Evolutionary conservation across 1,284 basidiomycete genomes (phyloP).

Genomic region (Heterobasidion irregulare): DNA sequence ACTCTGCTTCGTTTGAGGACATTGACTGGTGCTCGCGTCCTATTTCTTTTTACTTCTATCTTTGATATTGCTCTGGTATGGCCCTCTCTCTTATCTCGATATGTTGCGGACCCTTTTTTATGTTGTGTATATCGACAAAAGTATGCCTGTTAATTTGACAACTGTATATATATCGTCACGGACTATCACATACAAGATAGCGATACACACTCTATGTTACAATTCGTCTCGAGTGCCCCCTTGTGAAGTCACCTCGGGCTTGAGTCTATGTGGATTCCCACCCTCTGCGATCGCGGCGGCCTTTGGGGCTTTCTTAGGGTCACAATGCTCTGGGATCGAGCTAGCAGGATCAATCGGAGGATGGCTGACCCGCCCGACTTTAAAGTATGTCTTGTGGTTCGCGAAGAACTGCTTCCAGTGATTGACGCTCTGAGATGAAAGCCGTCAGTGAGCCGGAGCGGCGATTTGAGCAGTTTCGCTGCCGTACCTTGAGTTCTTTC

Average conservation of each 20-base stretch:
- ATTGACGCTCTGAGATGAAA: conserved; percentile 48
- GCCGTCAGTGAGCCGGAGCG: background rate
- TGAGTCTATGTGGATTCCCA: conserved; percentile 6
- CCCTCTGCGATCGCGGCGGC: conserved; percentile 15
- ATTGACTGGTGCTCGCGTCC: background rate
- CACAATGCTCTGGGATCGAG: conserved; percentile 76
- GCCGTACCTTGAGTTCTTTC: conserved; percentile 59
- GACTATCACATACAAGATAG: background rate
- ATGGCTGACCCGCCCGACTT: conserved; percentile 71
- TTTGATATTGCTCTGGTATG: background rate
- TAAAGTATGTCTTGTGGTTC: conserved; percentile 69
- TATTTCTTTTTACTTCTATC: background rate
- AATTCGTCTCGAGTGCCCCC: conserved; percentile 27
- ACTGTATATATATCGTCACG: background rate
- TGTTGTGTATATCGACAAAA: background rate
- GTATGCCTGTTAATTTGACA: background rate
- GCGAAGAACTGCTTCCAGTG: conserved; percentile 89
- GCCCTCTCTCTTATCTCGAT: background rate
- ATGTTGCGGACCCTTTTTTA: background rate
- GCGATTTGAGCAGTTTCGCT: background rate
- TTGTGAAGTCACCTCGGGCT: conserved; percentile 7
- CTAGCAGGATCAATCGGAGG: conserved; percentile 70
- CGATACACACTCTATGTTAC: conserved; percentile 16
- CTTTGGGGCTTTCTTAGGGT: conserved; percentile 38
- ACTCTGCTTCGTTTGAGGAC: background rate